phyloP scores from a whole-genome alignment of 169 alveolate genomes.

The Blepharisma undulans region DNA sequence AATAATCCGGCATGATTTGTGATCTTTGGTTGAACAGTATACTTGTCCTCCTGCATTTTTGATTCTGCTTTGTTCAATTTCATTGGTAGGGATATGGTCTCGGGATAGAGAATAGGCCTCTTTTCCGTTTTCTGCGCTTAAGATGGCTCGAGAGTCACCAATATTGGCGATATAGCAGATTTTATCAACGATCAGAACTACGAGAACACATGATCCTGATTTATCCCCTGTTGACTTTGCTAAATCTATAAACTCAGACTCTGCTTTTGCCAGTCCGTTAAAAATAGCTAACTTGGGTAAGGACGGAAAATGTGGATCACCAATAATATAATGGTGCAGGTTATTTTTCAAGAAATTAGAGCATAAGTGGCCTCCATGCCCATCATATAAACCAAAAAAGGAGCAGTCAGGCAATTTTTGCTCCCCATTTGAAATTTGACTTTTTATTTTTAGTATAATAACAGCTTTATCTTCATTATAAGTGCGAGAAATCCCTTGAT shows the following conservation, averaged over 20 bases:
- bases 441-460: slow-evolving; percentile 66
- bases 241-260: slow-evolving; percentile 50
- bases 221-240: slow-evolving; percentile 69
- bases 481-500: slow-evolving; percentile 82
- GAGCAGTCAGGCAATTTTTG: slow-evolving; percentile 74
- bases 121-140: slow-evolving; percentile 43
- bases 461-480: slow-evolving; percentile 89
- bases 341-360: slow-evolving; percentile 81
- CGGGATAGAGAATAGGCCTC: slow-evolving; percentile 55
- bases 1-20: slow-evolving; percentile 71
- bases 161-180: slow-evolving; percentile 70
- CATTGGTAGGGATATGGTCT: slow-evolving; percentile 79
- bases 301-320: slow-evolving; percentile 62
- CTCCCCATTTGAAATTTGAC: slow-evolving; percentile 61
- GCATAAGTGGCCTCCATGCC: slow-evolving; percentile 87
- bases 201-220: slow-evolving; percentile 86
- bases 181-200: slow-evolving; percentile 73
- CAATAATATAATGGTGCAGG: slow-evolving; percentile 65
- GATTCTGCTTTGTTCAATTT: slow-evolving; percentile 70
- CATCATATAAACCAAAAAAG: slow-evolving; percentile 86
- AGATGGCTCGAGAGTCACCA: slow-evolving; percentile 79
- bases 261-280: slow-evolving; percentile 73
- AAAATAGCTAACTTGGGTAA: slow-evolving; percentile 70
- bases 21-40: slow-evolving; percentile 50
- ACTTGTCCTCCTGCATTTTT: slow-evolving; percentile 78